Evolutionary conservation across 2,329 filamentous ascomycete genomes (phyloP).

Genomic region (Emericellopsis atlantica): DNA sequence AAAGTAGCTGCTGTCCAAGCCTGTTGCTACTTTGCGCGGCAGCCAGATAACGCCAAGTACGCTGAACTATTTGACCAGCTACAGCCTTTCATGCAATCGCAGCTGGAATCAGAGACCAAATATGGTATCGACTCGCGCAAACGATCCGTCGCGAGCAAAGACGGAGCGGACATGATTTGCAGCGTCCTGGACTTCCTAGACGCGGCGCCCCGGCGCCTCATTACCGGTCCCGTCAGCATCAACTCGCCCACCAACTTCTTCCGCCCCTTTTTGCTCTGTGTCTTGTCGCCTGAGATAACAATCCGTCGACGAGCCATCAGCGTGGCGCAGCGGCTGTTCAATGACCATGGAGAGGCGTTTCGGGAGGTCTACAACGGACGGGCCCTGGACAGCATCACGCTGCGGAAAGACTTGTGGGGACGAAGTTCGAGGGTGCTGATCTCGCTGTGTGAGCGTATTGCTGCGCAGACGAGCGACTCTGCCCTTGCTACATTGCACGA

Average conservation of each 20-base stretch:
- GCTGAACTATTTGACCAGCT: slow-evolving; percentile 40
- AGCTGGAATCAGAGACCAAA: slow-evolving; percentile 28
- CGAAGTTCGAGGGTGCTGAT: slow-evolving; percentile 30
- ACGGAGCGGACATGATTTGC: slow-evolving; percentile 12
- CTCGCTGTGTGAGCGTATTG: slow-evolving; percentile 34
- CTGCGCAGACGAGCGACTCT: slow-evolving; percentile 25
- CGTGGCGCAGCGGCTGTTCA: slow-evolving; percentile 35
- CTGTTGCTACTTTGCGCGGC: slow-evolving; percentile 48
- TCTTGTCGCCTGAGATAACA: slow-evolving; percentile 36
- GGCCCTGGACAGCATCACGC: slow-evolving; percentile 11
- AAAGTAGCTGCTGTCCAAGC: slow-evolving; percentile 51
- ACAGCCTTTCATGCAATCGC: slow-evolving; percentile 41
- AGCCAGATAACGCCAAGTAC: slow-evolving; percentile 34
- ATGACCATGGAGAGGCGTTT: slow-evolving; percentile 13
- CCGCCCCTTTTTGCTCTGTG: slow-evolving; percentile 38
- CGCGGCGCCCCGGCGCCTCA: slow-evolving; percentile 26
- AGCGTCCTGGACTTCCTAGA: slow-evolving; percentile 44
- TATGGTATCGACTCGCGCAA: neutral
- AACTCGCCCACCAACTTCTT: slow-evolving; percentile 21
- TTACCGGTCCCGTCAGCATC: slow-evolving; percentile 15
- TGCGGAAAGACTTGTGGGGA: slow-evolving; percentile 35
- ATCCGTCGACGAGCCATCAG: slow-evolving; percentile 33
- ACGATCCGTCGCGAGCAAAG: slow-evolving; percentile 1
- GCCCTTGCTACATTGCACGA: slow-evolving; percentile 35
- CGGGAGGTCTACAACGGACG: slow-evolving; percentile 11